Evolutionary conservation across 495 filamentous ascomycete species (phyloP).

Genomic region (Neurospora sp.): DNA sequence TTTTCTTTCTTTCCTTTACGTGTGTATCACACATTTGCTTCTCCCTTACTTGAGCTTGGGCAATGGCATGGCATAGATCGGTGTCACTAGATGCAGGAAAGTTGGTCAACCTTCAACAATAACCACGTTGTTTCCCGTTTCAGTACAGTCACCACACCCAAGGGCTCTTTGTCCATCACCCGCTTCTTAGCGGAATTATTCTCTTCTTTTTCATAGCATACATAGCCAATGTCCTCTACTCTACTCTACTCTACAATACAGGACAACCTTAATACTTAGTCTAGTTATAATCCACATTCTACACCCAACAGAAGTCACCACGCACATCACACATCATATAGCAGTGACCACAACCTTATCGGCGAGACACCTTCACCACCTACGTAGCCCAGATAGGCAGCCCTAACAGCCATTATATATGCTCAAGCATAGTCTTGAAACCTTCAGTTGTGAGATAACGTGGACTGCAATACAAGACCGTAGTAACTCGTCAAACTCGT

Average conservation of each 20-base stretch:
- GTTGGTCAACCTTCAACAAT: neutral
- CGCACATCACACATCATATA: no score
- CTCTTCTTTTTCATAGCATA: neutral
- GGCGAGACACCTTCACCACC: no score
- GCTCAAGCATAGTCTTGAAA: no score
- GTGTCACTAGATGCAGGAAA: neutral
- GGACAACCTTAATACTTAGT: neutral
- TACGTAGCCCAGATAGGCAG: no score
- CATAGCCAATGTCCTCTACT: neutral
- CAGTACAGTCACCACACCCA: neutral
- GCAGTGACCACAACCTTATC: no score
- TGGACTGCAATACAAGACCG: no score
- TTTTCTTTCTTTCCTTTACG: neutral
- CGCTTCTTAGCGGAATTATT: neutral
- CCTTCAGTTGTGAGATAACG: no score
- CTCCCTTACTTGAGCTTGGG: neutral
- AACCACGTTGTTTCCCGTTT: neutral
- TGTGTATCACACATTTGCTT: neutral
- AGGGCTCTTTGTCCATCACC: neutral
- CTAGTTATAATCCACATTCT: neutral
- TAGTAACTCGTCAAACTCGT: no score
- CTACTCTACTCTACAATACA: neutral
- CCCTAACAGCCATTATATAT: no score
- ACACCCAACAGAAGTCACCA: no score
- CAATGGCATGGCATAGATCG: neutral